Base-by-base conservation (phyloP, 305 asterid species). In the Fraxinus latifolia region DNA sequence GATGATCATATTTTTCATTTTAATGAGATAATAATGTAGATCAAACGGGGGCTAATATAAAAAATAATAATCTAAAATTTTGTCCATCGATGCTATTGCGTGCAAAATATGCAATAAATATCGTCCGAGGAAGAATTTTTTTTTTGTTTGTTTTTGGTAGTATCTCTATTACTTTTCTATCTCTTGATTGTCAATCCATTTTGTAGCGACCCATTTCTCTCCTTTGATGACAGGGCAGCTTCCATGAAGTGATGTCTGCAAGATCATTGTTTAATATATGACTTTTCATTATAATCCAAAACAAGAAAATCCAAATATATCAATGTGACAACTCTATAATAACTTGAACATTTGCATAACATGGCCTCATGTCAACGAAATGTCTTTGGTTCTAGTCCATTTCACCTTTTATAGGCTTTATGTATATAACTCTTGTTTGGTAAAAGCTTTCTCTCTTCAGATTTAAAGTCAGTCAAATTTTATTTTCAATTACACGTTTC, bases 181-280 rank as follows among this genome's bases (percentile, higher is more conserved):
- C 79, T 53, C 86, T 53, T 83, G 82, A 87, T 92, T 87, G 86
- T 95, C 89, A 80, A 92, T 90, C 98, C 97, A 94, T 85, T 94
- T 94, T 27, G 97, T 94, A 3, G 98, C 98, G 79, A 94, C 96
- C 98, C 97, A 94, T 87, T 94, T 94, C 89, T 91, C 88, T 78
- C 98, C 96, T 83, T 79, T 86, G 82, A 91, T 90, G 50, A 94
- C 98, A 6, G 97, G 92, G 53, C 98, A 94, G 77, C 97, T 94
- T 81, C 98, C 97, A 73, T 94, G 98, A 39, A 91, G 90, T 21
- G 98, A 92, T 11, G 90, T 81, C 97, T 92, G 92, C 84, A 67
- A 67, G 7, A 68, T 37, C 12, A 8, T 62, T 62, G 71, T 60
- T 60, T 67, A 27, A 67, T 4, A 12, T 0, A 27, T 1, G n/a